These are phyloP conservation scores for Acrasis kona DNA, from an alignment of 78 protist species.

Conservation along the genomic window DNA sequence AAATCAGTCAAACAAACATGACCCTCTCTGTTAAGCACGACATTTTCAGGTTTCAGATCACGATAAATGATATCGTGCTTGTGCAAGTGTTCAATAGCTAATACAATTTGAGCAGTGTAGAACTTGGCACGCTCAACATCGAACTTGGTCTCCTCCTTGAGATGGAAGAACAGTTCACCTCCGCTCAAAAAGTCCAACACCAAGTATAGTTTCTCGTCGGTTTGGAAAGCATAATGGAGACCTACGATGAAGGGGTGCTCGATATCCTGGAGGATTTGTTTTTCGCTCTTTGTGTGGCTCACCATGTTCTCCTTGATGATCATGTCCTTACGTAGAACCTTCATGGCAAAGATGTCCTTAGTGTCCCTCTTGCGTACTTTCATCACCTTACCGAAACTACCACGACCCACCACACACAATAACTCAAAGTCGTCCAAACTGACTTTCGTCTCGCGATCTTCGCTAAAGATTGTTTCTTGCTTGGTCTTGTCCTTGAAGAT, in stretches of 20 bases:
- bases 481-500: not conserved
- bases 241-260: constrained; percentile 72
- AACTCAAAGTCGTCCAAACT: constrained; percentile 55
- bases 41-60: constrained; percentile 60
- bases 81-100: constrained; percentile 85
- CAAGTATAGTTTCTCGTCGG: constrained; percentile 66
- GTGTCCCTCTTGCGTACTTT: constrained; percentile 59
- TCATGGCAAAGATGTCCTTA: constrained; percentile 64
- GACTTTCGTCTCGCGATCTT: not conserved
- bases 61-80: constrained; percentile 76
- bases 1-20: constrained; percentile 32
- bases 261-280: constrained; percentile 62
- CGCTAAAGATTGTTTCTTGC: not conserved
- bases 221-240: constrained; percentile 65
- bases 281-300: constrained; percentile 78
- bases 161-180: constrained; percentile 74
- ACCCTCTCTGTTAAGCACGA: constrained; percentile 26
- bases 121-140: constrained; percentile 47
- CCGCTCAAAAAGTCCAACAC: constrained; percentile 64
- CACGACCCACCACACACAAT: constrained; percentile 60
- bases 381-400: constrained; percentile 71
- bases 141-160: constrained; percentile 40
- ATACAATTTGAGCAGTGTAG: constrained; percentile 72
- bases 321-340: constrained; percentile 63
- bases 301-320: constrained; percentile 45